Evolutionary conservation across 2,329 filamentous ascomycete species (phyloP).

Genomic region (Ophiostoma sp.): DNA sequence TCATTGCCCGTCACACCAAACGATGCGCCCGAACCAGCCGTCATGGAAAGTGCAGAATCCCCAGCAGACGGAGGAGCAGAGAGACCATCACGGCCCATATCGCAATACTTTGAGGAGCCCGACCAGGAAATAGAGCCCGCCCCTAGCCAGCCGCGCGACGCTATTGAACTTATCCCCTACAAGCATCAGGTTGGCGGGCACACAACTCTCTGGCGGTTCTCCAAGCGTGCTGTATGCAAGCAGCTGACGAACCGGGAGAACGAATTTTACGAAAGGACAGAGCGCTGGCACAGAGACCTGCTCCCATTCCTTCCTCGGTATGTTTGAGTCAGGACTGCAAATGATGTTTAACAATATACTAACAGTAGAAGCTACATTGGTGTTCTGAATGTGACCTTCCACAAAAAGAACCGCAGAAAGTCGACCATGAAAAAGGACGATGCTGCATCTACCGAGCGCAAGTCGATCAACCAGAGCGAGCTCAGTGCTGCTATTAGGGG

Average conservation of each 20-base stretch:
- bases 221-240: conserved; percentile 91
- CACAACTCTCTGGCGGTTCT: conserved; percentile 94
- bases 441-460: conserved; percentile 35
- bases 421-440: conserved; percentile 51
- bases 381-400: conserved; percentile 92
- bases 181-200: conserved; percentile 96
- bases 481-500: conserved; percentile 27
- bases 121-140: conserved; percentile 49
- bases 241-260: conserved; percentile 97
- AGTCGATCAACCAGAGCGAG: conserved; percentile 34
- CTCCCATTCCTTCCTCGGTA: conserved; percentile 85
- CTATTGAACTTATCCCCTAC: conserved; percentile 94
- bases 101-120: conserved; percentile 45
- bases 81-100: conserved; percentile 38
- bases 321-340: conserved; percentile 12
- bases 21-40: conserved; percentile 38
- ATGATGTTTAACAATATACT: not conserved
- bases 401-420: conserved; percentile 68
- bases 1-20: conserved; percentile 21
- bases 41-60: conserved; percentile 35
- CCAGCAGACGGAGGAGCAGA: conserved; percentile 26
- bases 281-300: conserved; percentile 82
- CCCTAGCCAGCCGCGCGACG: conserved; percentile 63
- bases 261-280: conserved; percentile 96
- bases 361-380: conserved; percentile 72